Evolutionary conservation across 495 filamentous ascomycete species (phyloP), one percentile per base, ranked within the genome.

Genomic region (Annulohypoxylon nitens): DNA sequence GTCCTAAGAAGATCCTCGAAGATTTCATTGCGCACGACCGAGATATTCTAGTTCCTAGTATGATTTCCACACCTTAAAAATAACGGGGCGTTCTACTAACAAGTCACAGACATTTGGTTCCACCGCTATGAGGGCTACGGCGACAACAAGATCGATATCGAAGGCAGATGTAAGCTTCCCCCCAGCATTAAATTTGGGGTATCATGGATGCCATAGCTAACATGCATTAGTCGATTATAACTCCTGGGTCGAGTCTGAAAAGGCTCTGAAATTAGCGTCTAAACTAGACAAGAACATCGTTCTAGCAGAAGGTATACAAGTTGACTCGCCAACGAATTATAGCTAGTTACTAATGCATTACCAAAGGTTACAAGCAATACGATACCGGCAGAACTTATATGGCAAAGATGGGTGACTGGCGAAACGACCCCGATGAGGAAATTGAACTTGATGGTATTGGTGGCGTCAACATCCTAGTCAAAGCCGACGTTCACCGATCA

Each of bases 41-140:
- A 78, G 96, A 99, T 80, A 89, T 99, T 71, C 82, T 99, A 51
- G 97, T 98, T 73, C 96, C 96, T 0, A 99, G 95, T 98, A 93
- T 77, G 93, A 74, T 20, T 26, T 65, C 51, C 30, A 16, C 45
- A 30, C n/a, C 5, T 20, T 64, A 14, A 11, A 20, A 45, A 16
- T 30, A 16, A 45, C 12, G 7, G 34, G 37, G 39, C 7, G 23
- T 39, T n/a, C 18, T 70, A 64, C 81, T 85, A 69, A 87, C 70
- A 8, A 64, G 3, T 58, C 9, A 20, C 77, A 97, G 95, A 99
- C 81, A 90, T 99, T 68, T 99, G 96, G 96, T 99, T 98, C 85
- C 96, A 99, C 78, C 90, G 95, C 16, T 98, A 97, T 79, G 83
- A 90, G 73, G 87, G 95, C 78, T 88, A 87, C 55, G 83, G 82